Evolutionary conservation across 202 grass and related monocot species (phyloP), one percentile per base, ranked within the genome.

Genomic region (Eragrostis tef): DNA sequence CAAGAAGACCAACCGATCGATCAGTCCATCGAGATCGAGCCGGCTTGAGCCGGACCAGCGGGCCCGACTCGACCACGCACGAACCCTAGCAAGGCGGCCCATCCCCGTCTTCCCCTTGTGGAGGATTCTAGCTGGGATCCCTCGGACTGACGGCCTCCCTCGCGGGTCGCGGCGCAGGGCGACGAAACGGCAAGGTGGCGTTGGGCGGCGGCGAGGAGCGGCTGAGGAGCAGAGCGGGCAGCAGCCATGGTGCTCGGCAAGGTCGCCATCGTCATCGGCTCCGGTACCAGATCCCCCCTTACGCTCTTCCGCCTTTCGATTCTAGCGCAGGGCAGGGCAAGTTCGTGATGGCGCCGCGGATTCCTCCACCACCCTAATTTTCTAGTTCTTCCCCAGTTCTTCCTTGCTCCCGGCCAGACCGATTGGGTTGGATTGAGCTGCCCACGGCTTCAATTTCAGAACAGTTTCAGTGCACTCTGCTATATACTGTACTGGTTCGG

Each of bases 231-330:
- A 61, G 58, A 61, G 58, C 22, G 11, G 58, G 58, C 58, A 39
- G 34, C 34, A 73, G 80, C 73, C 75, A 97, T 97, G 94, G 89
- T 91, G 43, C 70, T 97, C 24, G 94, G 91, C 51, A 97, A 97
- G 85, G 60, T 92, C 83, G 87, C 85, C 78, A 80, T 97, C 79
- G 89, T 91, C 79, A 83, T 97, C 61, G 90, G 91, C 81, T 88
- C 89, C 75, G 94, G 94, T 93, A 84, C 19, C 56, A 9, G 58
- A 61, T 1, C 36, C 74, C 11, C 21, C 50, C 6, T 50, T 6
- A 1, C 22, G 21, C 62, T 49, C 11, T 2, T 62, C 11, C 50
- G 7, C n/a, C 21, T 64, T 26, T 61, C 58, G 77, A 70, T 80
- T 70, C 34, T 22, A 27, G 17, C 26, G 39, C 56, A 12, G 43